Evolutionary conservation across 345 rosid genomes (phyloP).

Genomic region (Anacardium occidentale): DNA sequence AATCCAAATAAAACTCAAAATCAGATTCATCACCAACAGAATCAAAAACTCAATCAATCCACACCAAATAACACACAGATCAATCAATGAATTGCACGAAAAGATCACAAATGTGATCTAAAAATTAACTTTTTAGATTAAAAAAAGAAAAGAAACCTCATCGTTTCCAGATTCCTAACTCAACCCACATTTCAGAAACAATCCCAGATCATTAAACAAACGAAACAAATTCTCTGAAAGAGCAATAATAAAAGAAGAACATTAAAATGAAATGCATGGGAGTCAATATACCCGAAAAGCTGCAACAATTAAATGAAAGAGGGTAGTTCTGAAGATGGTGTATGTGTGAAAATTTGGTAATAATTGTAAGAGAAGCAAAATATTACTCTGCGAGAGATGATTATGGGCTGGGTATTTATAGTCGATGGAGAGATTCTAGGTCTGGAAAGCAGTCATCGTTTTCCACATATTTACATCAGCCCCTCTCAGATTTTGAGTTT

Average conservation of each 20-base stretch:
- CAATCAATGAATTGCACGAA: background rate
- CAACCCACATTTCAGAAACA: background rate
- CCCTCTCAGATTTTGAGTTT: conserved; percentile 1
- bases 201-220: conserved; percentile 1
- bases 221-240: background rate
- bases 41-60: background rate
- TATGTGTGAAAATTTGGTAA: background rate
- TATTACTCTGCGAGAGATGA: too few species aligned
- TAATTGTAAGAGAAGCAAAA: conserved; percentile 12
- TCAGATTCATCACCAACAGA: background rate
- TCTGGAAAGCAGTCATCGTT: background rate
- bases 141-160: too few species aligned
- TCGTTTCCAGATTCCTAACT: conserved; percentile 9
- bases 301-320: background rate
- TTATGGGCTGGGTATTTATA: conserved; percentile 16
- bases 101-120: conserved; percentile 2
- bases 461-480: conserved; percentile 9
- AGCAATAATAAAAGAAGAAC: background rate
- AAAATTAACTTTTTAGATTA: background rate
- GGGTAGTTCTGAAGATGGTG: background rate
- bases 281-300: conserved; percentile 12
- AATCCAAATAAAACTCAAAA: background rate
- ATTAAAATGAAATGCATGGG: conserved; percentile 13
- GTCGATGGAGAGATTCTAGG: conserved; percentile 9
- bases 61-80: background rate